Base-by-base conservation (phyloP, 306 rosid species). In the Sesbania bispinosa region DNA sequence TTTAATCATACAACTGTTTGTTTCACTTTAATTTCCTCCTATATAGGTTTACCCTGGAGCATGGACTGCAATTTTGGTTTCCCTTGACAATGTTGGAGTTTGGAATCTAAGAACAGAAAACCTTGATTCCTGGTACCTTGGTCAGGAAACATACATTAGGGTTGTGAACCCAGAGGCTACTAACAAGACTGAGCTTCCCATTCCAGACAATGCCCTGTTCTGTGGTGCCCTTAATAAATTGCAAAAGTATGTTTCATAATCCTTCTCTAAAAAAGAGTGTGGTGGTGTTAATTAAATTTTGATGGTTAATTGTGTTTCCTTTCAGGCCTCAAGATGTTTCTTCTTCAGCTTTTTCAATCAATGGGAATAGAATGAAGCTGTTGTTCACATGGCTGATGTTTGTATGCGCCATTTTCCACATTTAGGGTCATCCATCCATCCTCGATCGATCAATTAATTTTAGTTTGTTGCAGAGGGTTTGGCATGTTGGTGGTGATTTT, bases 91-190 rank as follows among this genome's bases (percentile, higher is more conserved):
- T 39, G 98, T 93, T 27, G 97, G 98, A 39, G 58, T 93, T 26
- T 93, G 98, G 98, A 93, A 90, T 81, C 77, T 90, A 38, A 84
- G 98, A 81, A 74, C 98, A 1, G 97, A 93, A 71, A 93, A 90
- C 79, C 97, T 93, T 1, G 98, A 93, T 74, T 85, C 97, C 0
- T 93, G 97, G 97, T 90, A 93, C 74, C 94, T 93, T 30, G 98
- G 98, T 83, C 98, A 93, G 79, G 98, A 93, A 88, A 93, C 98
- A 32, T 93, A 93, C 62, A 51, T 93, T 50, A 75, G 83, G 69
- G 88, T 93, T 78, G 89, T 90, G 64, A 93, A 93, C 76, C 94
- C 92, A 0, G 97, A 93, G 86, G 84, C 86, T 51, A 93, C 83
- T 9, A 93, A 93, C 86, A 93, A 90, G 78, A 93, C 98, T 4